phyloP scores from a whole-genome alignment of 2,329 filamentous ascomycete species.

The Colletotrichum shisoi region DNA sequence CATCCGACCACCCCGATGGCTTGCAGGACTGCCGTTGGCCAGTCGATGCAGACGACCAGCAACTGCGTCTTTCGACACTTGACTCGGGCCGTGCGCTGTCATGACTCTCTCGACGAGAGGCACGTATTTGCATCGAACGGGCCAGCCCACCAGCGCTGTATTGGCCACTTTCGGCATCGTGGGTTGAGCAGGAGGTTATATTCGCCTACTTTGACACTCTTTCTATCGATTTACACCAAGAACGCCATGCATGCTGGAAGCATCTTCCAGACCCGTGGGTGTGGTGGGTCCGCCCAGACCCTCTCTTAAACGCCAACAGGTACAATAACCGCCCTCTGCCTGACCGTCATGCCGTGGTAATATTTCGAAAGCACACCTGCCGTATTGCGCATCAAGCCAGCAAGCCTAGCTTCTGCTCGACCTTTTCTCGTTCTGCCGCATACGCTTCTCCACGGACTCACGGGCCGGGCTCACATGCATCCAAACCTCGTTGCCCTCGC shows the following conservation, averaged over 20 bases:
- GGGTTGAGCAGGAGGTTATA: not conserved
- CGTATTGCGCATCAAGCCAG: not conserved
- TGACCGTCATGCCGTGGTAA: not conserved
- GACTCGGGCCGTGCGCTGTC: too few species aligned
- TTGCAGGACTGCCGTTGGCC: conserved; percentile 1
- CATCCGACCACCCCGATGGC: conserved; percentile 14
- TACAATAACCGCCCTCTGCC: not conserved
- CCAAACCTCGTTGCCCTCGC: conserved; percentile 46
- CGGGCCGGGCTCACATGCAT: conserved; percentile 46
- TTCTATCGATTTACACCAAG: not conserved
- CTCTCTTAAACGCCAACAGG: not conserved
- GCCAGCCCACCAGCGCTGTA: not conserved
- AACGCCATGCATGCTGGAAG: not conserved
- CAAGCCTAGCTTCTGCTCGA: not conserved
- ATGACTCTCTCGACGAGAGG: too few species aligned
- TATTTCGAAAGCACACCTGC: not conserved
- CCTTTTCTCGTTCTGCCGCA: conserved; percentile 18
- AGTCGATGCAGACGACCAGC: not conserved
- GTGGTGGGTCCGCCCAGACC: not conserved
- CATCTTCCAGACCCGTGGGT: not conserved
- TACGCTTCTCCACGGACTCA: conserved; percentile 42
- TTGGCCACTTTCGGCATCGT: not conserved
- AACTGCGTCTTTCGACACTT: conserved; percentile 6
- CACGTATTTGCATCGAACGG: not conserved
- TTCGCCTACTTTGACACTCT: not conserved